Base-by-base conservation (phyloP, 2,329 filamentous ascomycete species). In the Cercospora janseana region DNA sequence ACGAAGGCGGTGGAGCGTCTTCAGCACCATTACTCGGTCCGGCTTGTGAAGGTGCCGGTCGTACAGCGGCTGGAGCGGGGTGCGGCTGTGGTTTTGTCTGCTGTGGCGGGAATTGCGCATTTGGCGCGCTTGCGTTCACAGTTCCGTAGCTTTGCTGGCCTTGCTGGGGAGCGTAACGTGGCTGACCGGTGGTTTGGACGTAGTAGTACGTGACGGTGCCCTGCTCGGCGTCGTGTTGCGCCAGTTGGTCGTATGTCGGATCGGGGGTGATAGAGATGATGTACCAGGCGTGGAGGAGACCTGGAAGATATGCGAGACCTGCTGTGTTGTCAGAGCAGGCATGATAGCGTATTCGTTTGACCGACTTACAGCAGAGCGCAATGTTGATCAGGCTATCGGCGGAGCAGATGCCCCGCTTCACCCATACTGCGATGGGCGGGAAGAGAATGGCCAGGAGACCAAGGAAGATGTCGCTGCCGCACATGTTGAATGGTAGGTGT, bases 241-340 rank as follows among this genome's bases (percentile, higher is more conserved):
- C 90, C 49, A 76, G 70, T 46, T 74, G 68, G 56, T 86, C 81
- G 69, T 84, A 77, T 31, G 79, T 72, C 60, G 74, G 71, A 54
- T 96, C 92, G 51, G 93, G 93, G 69, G 86, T 88, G 67, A 88
- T 86, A 64, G 88, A 81, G 72, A 98, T 96, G 71, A 97, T 95
- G 79, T 97, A 98, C 92, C 93, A 97, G 56, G 91, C 82, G 75
- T 98, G 93, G 2, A 98, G 75, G 42, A 97, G 85, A 54, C 92
- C 92, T 15, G 92, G 92, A 53, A 97, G 71, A 63, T 72, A 67
- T 56, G 66, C 70, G 51, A 72, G 68, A 54, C 59, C 63, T 66
- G 37, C 6, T 15, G 6, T 24, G 29, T 55, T 27, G 53, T 52
- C 13, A 15, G 32, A 6, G 40, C 4, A 32, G 12, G 18, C 24